Conservation (phyloP, 75 land plant species). For the Picea sitchensis region DNA sequence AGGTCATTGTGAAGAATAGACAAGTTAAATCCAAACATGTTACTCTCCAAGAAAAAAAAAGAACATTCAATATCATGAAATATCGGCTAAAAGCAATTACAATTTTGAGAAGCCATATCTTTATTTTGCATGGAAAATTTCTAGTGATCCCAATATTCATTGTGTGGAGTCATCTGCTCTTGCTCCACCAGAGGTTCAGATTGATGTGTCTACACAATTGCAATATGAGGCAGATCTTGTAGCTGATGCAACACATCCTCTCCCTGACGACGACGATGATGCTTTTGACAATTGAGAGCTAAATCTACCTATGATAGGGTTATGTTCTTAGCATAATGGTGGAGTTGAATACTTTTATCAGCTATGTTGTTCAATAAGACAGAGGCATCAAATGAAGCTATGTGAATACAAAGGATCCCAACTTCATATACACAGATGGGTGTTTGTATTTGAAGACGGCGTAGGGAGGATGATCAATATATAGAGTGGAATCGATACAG, state of each 20-base stretch:
- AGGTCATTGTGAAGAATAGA: constrained; percentile 37
- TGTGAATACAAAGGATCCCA: too few relatives aligned
- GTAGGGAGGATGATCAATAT: too few relatives aligned
- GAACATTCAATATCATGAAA: constrained; percentile 37
- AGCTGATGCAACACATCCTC: constrained; percentile 35
- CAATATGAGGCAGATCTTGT: constrained; percentile 53
- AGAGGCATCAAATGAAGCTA: too few relatives aligned
- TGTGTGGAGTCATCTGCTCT: constrained; percentile 39
- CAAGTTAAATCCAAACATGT: constrained; percentile 41
- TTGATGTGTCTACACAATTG: constrained; percentile 19
- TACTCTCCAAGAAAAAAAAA: constrained; percentile 33
- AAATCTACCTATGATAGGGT: too few relatives aligned
- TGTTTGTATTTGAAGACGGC: too few relatives aligned
- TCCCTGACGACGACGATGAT: too few relatives aligned
- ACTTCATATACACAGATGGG: too few relatives aligned
- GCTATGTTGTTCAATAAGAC: too few relatives aligned
- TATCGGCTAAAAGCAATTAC: constrained; percentile 33
- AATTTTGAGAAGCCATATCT: constrained; percentile 29
- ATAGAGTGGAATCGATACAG: too few relatives aligned
- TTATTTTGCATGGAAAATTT: constrained; percentile 24
- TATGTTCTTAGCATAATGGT: too few relatives aligned
- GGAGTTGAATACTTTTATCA: too few relatives aligned
- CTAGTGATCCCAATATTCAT: constrained; percentile 36
- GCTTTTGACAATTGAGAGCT: too few relatives aligned
- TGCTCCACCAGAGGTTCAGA: constrained; percentile 37